Evolutionary conservation across 2,329 filamentous ascomycete genomes (phyloP).

Genomic region (Cladophialophora immunda): DNA sequence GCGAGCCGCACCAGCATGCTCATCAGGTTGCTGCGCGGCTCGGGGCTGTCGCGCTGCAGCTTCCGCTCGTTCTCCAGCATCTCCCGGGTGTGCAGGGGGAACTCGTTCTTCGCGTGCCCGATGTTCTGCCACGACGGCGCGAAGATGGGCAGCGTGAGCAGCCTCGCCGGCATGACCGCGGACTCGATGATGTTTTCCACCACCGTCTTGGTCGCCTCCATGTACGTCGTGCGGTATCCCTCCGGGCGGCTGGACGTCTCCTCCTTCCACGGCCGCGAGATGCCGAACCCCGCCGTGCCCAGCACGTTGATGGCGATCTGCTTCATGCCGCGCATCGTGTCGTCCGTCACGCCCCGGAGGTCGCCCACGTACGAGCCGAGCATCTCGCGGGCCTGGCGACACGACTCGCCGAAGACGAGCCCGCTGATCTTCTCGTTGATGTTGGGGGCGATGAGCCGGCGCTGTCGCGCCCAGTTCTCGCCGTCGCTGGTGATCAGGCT

Average conservation of each 20-base stretch:
- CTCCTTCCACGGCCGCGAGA: slow-evolving; percentile 44
- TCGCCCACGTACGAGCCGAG: slow-evolving; percentile 42
- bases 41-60: slow-evolving; percentile 35
- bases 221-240: slow-evolving; percentile 43
- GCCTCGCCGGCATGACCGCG: slow-evolving; percentile 42
- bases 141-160: slow-evolving; percentile 37
- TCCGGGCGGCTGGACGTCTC: slow-evolving; percentile 34
- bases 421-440: slow-evolving; percentile 50
- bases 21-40: slow-evolving; percentile 44
- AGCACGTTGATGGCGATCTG: slow-evolving; percentile 52
- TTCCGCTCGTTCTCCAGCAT: slow-evolving; percentile 44
- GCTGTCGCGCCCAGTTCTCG: slow-evolving; percentile 47
- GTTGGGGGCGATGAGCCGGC: slow-evolving; percentile 48
- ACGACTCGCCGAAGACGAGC: slow-evolving; percentile 48
- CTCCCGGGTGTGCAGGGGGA: slow-evolving; percentile 43
- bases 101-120: slow-evolving; percentile 42
- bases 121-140: slow-evolving; percentile 41
- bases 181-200: slow-evolving; percentile 44
- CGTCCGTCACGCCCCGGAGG: slow-evolving; percentile 41
- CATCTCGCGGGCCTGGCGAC: slow-evolving; percentile 46
- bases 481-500: slow-evolving; percentile 46
- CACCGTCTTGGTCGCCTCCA: slow-evolving; percentile 46
- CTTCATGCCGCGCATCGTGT: slow-evolving; percentile 43
- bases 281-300: slow-evolving; percentile 47
- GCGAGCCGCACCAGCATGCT: slow-evolving; percentile 32